Percentiles rank a stretch among this genome's conserved stretches.
phyloP scores from a whole-genome alignment of 2,329 filamentous ascomycete species.

The Stagonosporopsis rhizophila region DNA sequence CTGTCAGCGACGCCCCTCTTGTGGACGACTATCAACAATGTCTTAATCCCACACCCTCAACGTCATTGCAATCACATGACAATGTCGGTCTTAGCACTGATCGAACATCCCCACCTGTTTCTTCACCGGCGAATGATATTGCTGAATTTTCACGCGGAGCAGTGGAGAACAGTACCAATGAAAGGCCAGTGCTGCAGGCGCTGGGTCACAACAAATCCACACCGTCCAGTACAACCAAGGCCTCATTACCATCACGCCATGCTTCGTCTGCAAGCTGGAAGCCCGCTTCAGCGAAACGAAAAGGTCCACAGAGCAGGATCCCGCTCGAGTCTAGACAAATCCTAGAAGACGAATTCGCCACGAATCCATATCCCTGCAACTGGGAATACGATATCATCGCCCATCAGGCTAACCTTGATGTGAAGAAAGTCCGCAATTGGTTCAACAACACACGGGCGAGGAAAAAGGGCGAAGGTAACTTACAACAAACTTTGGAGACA shows the following conservation, averaged over 20 bases:
- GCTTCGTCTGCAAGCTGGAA: conserved; percentile 30
- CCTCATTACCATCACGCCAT: conserved; percentile 19
- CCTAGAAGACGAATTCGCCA: conserved; percentile 45
- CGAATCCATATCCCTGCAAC: conserved; percentile 45
- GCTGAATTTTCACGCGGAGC: background rate
- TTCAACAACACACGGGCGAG: conserved; percentile 47
- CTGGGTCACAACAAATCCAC: background rate
- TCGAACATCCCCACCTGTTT: background rate
- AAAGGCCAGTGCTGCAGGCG: background rate
- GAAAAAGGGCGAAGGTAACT: conserved; percentile 39
- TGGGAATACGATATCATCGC: conserved; percentile 49
- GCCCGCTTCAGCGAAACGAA: conserved; percentile 44
- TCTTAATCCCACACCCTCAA: conserved; percentile 1
- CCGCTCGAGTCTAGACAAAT: conserved; percentile 43
- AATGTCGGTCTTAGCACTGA: background rate
- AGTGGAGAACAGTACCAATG: background rate
- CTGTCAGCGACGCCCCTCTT: background rate
- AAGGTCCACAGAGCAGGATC: conserved; percentile 42
- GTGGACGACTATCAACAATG: background rate
- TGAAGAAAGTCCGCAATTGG: conserved; percentile 46
- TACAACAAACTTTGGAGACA: too few species aligned
- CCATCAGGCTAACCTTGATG: conserved; percentile 46
- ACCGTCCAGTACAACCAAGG: background rate
- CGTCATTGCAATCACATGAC: conserved; percentile 1
- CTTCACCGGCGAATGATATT: background rate